Base-by-base conservation (phyloP, 2,329 filamentous ascomycete species). In the Corynespora cassiicola region DNA sequence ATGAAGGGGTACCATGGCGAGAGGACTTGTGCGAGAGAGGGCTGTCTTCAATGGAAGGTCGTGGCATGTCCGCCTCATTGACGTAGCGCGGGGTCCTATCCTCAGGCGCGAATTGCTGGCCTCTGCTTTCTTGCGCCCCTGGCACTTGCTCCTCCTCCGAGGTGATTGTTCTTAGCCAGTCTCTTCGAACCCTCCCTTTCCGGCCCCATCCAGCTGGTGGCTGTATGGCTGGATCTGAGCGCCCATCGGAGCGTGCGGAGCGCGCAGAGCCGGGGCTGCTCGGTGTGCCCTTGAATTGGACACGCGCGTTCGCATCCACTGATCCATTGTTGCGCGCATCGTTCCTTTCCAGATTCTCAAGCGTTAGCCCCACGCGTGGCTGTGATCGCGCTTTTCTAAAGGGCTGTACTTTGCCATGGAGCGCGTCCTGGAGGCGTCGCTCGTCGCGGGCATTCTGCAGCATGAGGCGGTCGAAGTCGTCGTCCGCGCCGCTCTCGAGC, bases 201-300 rank as follows among this genome's bases (percentile, higher is more conserved):
- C 72, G 57, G n/a, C 74, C 75, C 75, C 75, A 78, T 46, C 69
- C 59, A 25, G 65, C 54, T 23, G 75, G 75, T 40, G 70, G 57
- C 22, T 71, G 71, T 23, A 76, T 47, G 3, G 73, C 69, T 16
- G 73, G 73, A 38, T 75, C 72, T 18, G 67, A 71, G 18, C 47
- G 48, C n/a, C n/a, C n/a, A n/a, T n/a, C n/a, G n/a, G n/a, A n/a
- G n/a, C n/a, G n/a, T n/a, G n/a, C n/a, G n/a, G n/a, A n/a, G n/a
- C n/a, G n/a, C 23, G 46, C 39, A 24, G 58, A 63, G 19, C 60
- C 68, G 32, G 53, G 66, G 53, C 70, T 71, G 52, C 66, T 67
- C 31, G 52, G 51, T 23, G 63, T 58, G 28, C 63, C 62, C 24
- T 55, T 34, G 11, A 56, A 39, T 19, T 50, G 44, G 29, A 47